A percentile compares a stretch with the other conserved stretches of the same genome.
These are phyloP conservation scores for Pichia thaimueangensis DNA, from an alignment of 805 yeast genomes.

Conservation along the genomic window DNA sequence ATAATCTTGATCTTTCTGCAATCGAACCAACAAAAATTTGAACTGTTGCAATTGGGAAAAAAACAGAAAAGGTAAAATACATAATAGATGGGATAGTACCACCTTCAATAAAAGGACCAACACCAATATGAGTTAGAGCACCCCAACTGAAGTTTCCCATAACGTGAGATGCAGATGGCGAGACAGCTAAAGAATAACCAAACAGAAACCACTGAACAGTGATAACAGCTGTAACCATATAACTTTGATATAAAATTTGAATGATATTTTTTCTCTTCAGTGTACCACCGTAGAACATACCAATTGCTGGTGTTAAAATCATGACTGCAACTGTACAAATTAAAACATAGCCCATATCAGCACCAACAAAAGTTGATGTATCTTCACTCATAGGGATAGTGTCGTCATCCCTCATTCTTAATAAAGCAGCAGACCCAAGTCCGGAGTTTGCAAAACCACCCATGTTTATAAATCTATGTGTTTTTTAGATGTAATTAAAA, in stretches of 20 bases:
- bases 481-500: too few relatives aligned
- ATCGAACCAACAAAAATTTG: conserved; percentile 42
- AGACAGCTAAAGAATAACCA: conserved; percentile 39
- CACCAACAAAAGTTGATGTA: conserved; percentile 30
- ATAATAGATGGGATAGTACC: conserved; percentile 44
- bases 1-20: conserved; percentile 37
- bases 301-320: conserved; percentile 41
- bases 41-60: conserved; percentile 43
- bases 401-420: conserved; percentile 18
- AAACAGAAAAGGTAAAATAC: conserved; percentile 38
- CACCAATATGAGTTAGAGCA: conserved; percentile 34
- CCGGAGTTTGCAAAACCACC: conserved; percentile 30
- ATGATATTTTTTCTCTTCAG: conserved; percentile 37
- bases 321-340: conserved; percentile 44
- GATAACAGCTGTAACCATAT: conserved; percentile 35
- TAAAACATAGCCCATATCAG: conserved; percentile 46
- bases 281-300: conserved; percentile 39
- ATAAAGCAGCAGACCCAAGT: conserved; percentile 25
- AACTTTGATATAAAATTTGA: conserved; percentile 39
- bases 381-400: conserved; percentile 30
- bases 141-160: conserved; percentile 35
- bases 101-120: conserved; percentile 37
- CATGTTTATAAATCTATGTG: background rate
- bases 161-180: conserved; percentile 27
- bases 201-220: conserved; percentile 40